Conservation (phyloP, 2,329 filamentous ascomycete genomes). For the Volutella citrinella region DNA sequence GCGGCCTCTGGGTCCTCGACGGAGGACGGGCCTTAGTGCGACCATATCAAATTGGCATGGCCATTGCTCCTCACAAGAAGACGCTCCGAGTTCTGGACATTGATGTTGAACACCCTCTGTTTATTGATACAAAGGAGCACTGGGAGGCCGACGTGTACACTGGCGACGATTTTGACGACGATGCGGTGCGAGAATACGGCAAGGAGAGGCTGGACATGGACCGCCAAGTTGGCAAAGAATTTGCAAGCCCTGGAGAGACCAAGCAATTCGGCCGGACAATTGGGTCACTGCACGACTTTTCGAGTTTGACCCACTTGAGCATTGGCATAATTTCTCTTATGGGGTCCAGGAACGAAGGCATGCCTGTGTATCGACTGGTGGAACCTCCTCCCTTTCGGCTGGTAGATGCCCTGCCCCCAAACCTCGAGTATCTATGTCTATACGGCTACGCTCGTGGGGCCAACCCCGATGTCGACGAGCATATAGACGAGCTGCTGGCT, state of each 20-base stretch:
- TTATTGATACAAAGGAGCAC: too few relatives aligned
- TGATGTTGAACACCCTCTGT: slow-evolving; percentile 3
- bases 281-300: slow-evolving; percentile 5
- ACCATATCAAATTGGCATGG: neutral
- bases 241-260: too few relatives aligned
- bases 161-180: too few relatives aligned
- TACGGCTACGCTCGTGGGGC: slow-evolving; percentile 6
- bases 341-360: neutral
- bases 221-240: slow-evolving; percentile 2
- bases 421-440: slow-evolving; percentile 9
- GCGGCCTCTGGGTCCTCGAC: slow-evolving; percentile 1
- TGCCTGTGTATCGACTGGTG: neutral
- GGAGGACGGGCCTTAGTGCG: neutral
- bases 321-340: slow-evolving; percentile 1
- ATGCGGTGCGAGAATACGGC: too few relatives aligned
- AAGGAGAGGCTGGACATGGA: too few relatives aligned
- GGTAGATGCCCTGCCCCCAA: slow-evolving; percentile 6
- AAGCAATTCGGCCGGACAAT: slow-evolving; percentile 5
- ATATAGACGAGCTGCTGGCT: slow-evolving; percentile 6
- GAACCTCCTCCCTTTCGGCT: slow-evolving; percentile 6
- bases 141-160: neutral
- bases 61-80: slow-evolving; percentile 4
- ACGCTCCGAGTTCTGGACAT: slow-evolving; percentile 5
- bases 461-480: slow-evolving; percentile 3
- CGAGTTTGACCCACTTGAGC: slow-evolving; percentile 5